Percentiles rank a stretch among this genome's conserved stretches.
Conservation (phyloP, 176 grass and related monocot species). For the Avena eriantha region DNA sequence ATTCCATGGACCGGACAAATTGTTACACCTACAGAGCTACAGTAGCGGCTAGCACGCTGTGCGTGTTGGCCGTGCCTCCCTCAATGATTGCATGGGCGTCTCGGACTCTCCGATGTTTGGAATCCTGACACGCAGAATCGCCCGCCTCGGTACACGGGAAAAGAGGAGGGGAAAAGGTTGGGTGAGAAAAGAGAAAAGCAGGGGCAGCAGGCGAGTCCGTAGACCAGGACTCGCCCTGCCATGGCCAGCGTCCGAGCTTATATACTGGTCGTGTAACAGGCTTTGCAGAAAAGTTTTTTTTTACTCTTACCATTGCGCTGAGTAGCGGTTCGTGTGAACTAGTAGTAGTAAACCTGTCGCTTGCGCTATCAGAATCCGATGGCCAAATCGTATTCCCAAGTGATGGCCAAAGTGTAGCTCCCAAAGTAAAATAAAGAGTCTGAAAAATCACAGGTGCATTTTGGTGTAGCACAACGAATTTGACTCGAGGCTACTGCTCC, state of each 20-base stretch:
- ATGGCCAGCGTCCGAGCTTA: background rate
- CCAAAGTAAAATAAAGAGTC: too few relatives aligned
- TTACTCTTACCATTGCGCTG: background rate
- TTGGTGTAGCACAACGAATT: background rate
- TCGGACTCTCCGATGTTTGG: conserved; percentile 23
- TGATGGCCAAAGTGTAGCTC: too few relatives aligned
- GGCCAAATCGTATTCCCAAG: too few relatives aligned
- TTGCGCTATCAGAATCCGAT: background rate
- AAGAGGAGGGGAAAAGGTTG: conserved; percentile 12
- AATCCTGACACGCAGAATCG: background rate
- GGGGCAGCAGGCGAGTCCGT: conserved; percentile 15
- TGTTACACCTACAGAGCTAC: too few relatives aligned
- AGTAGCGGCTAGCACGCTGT: too few relatives aligned
- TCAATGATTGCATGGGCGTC: conserved; percentile 26
- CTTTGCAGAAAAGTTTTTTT: background rate
- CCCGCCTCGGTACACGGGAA: conserved; percentile 17
- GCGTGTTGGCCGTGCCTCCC: too few relatives aligned
- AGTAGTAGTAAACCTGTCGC: too few relatives aligned
- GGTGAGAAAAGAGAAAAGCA: conserved; percentile 32
- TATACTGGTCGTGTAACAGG: background rate
- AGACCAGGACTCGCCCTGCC: background rate
- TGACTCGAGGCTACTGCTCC: too few relatives aligned
- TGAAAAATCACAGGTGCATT: background rate
- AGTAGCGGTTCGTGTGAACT: too few relatives aligned
- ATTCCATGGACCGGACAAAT: too few relatives aligned